A percentile compares a stretch with the other conserved stretches of the same genome.
Evolutionary conservation across 78 protist genomes (phyloP).

Genomic region (Emiliania huxleyi): DNA sequence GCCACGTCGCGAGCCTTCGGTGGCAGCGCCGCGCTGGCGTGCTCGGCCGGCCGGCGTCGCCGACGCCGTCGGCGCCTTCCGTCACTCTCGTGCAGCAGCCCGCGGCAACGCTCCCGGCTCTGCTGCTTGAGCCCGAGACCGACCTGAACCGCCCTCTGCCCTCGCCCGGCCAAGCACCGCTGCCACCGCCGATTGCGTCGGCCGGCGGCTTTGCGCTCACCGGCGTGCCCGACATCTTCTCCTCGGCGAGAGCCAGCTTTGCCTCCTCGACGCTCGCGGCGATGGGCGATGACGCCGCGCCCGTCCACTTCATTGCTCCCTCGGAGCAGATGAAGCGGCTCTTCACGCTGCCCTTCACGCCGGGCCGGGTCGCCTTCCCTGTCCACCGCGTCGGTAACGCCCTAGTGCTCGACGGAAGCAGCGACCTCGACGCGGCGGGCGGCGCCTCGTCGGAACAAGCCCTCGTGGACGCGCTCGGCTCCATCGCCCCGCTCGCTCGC

Average conservation of each 20-base stretch:
- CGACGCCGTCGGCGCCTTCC: too few species aligned
- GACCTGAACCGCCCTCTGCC: neutral
- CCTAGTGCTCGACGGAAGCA: constrained; percentile 1
- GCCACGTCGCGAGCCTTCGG: too few species aligned
- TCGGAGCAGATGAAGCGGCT: constrained; percentile 2
- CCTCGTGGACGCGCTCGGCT: neutral
- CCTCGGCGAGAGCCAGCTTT: neutral
- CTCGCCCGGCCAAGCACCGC: neutral
- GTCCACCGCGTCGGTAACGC: constrained; percentile 1
- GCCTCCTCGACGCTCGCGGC: neutral
- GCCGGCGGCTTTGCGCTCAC: neutral
- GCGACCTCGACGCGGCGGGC: neutral
- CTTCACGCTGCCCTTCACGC: neutral
- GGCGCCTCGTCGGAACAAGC: neutral
- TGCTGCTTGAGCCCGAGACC: neutral
- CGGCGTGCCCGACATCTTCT: neutral
- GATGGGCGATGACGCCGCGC: neutral
- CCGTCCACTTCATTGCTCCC: neutral
- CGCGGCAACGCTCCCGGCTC: too few species aligned
- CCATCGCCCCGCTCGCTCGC: neutral
- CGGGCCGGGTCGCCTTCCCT: neutral
- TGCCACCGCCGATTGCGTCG: neutral
- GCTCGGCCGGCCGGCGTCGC: too few species aligned
- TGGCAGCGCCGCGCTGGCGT: too few species aligned
- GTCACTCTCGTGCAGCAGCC: too few species aligned